Evolutionary conservation across 495 filamentous ascomycete genomes (phyloP).

Genomic region (Bryoglossum gracile): DNA sequence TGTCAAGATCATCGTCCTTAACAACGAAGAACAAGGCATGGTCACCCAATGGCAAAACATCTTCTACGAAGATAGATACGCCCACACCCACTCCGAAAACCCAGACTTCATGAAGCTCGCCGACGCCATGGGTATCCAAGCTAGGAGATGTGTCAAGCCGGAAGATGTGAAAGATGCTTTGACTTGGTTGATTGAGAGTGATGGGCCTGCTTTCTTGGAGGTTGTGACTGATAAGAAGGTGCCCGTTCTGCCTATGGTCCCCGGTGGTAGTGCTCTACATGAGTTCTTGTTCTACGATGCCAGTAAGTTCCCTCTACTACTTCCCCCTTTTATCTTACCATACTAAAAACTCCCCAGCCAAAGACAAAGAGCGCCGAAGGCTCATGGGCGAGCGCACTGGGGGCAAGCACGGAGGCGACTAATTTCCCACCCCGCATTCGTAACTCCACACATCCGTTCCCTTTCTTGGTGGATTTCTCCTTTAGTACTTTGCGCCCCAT

Average conservation of each 20-base stretch:
- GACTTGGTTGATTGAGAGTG: constrained; percentile 79
- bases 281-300: constrained; percentile 91
- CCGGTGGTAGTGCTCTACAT: constrained; percentile 75
- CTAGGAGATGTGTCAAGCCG: constrained; percentile 54
- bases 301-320: constrained; percentile 39
- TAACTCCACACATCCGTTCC: too few relatives aligned
- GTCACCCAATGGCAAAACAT: constrained; percentile 94
- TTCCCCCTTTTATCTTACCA: background rate
- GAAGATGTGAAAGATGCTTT: constrained; percentile 69
- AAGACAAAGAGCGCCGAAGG: constrained; percentile 65
- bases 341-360: constrained; percentile 40
- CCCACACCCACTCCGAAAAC: constrained; percentile 86
- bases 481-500: too few relatives aligned
- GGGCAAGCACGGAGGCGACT: constrained; percentile 34
- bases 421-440: too few relatives aligned
- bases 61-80: constrained; percentile 88
- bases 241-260: constrained; percentile 97
- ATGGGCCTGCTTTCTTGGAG: constrained; percentile 68
- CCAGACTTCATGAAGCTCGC: constrained; percentile 81
- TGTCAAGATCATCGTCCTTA: constrained; percentile 84
- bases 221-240: constrained; percentile 76
- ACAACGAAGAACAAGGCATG: constrained; percentile 97
- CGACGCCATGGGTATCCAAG: constrained; percentile 75
- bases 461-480: too few relatives aligned
- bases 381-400: constrained; percentile 63